These are phyloP conservation scores for Pyrenochaeta sp. DNA, from an alignment of 2,329 filamentous ascomycete genomes.

Conservation along the genomic window DNA sequence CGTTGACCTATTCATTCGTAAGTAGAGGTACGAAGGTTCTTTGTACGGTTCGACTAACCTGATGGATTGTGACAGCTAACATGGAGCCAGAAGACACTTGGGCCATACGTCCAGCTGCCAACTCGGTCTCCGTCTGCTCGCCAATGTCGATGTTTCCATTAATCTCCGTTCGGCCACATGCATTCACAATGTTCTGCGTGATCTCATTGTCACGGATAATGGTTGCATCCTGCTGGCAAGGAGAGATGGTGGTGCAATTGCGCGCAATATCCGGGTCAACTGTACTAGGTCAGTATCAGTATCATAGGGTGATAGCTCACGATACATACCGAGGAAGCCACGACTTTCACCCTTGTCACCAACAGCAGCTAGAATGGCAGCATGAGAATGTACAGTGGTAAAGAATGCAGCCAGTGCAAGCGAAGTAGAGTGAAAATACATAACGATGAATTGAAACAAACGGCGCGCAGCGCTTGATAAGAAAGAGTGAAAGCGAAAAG, in stretches of 20 bases:
- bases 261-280: slow-evolving; percentile 44
- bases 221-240: slow-evolving; percentile 48
- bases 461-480: slow-evolving; percentile 37
- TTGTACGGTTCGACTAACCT: too few species aligned
- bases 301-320: not conserved
- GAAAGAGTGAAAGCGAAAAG: slow-evolving; percentile 28
- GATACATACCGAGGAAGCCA: slow-evolving; percentile 37
- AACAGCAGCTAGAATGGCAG: slow-evolving; percentile 37
- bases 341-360: slow-evolving; percentile 40
- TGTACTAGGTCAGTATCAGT: slow-evolving; percentile 12
- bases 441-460: slow-evolving; percentile 22
- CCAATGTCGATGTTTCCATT: slow-evolving; percentile 49
- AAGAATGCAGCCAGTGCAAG: slow-evolving; percentile 41
- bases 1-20: slow-evolving; percentile 68
- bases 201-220: slow-evolving; percentile 49
- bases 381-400: slow-evolving; percentile 40
- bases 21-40: too few species aligned
- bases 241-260: slow-evolving; percentile 47
- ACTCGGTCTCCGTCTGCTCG: slow-evolving; percentile 47
- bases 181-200: slow-evolving; percentile 48
- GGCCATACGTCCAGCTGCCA: slow-evolving; percentile 41
- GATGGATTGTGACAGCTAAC: slow-evolving; percentile 53
- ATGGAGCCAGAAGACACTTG: slow-evolving; percentile 32
- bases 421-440: slow-evolving; percentile 33
- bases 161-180: slow-evolving; percentile 47